Evolutionary conservation across 2,329 filamentous ascomycete species (phyloP).

Genomic region (Colletotrichum godetiae): DNA sequence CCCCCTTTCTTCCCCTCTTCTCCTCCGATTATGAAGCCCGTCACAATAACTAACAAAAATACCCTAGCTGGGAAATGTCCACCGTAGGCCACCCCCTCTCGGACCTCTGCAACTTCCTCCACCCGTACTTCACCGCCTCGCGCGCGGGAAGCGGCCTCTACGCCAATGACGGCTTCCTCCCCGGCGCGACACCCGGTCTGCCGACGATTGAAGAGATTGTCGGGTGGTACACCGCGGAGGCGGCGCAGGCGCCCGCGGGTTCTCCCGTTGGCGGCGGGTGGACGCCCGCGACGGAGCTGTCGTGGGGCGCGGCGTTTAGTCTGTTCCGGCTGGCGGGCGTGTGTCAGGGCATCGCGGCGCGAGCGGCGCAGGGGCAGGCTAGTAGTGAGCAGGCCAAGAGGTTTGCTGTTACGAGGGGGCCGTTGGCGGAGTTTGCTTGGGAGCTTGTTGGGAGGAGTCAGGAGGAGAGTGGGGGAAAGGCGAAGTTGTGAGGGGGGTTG

Average conservation of each 20-base stretch:
- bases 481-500: constrained; percentile 34
- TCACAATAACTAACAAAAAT: neutral
- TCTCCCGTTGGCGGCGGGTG: constrained; percentile 60
- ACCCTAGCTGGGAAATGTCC: constrained; percentile 90
- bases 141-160: constrained; percentile 42
- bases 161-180: constrained; percentile 65
- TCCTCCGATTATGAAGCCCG: neutral
- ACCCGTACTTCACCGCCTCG: constrained; percentile 52
- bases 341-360: constrained; percentile 90
- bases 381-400: constrained; percentile 84
- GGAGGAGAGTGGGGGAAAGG: constrained; percentile 45
- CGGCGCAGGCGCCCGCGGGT: constrained; percentile 75
- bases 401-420: constrained; percentile 76
- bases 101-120: constrained; percentile 83
- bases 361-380: constrained; percentile 86
- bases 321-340: constrained; percentile 72
- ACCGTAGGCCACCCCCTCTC: constrained; percentile 96
- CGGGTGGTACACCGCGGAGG: constrained; percentile 56
- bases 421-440: constrained; percentile 85
- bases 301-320: constrained; percentile 72
- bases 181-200: constrained; percentile 74
- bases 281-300: constrained; percentile 71
- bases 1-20: neutral
- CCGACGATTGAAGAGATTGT: constrained; percentile 54
- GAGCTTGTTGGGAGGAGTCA: constrained; percentile 64